These are phyloP conservation scores for Zygosaccharomyces pseudorouxii DNA, from an alignment of 805 yeast genomes.

Conservation along the genomic window DNA sequence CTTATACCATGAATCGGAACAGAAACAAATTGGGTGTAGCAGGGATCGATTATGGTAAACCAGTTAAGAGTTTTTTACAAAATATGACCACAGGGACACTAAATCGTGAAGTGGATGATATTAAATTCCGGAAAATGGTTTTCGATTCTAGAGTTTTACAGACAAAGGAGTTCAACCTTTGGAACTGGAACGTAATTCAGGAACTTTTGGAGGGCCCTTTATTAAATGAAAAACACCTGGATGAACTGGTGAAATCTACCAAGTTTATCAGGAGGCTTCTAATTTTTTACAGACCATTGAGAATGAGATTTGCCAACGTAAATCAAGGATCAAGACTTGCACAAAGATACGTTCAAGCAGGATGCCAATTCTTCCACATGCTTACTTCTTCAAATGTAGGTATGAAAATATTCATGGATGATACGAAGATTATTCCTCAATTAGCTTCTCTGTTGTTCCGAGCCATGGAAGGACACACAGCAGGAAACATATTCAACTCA, in stretches of 20 bases:
- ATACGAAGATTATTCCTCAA: constrained; percentile 73
- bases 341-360: constrained; percentile 60
- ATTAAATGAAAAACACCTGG: constrained; percentile 63
- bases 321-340: constrained; percentile 46
- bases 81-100: constrained; percentile 24
- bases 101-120: constrained; percentile 49
- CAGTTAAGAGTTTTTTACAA: constrained; percentile 24
- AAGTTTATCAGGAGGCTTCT: constrained; percentile 79
- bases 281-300: constrained; percentile 89
- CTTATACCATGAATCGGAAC: constrained; percentile 38
- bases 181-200: constrained; percentile 81
- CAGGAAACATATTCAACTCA: constrained; percentile 69
- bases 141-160: constrained; percentile 65
- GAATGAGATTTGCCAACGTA: constrained; percentile 65
- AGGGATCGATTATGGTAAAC: constrained; percentile 23
- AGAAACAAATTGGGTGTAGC: constrained; percentile 37
- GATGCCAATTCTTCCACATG: constrained; percentile 67
- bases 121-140: constrained; percentile 60
- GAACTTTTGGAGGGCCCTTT: constrained; percentile 82
- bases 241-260: constrained; percentile 71
- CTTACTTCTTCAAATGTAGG: constrained; percentile 64
- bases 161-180: constrained; percentile 71
- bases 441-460: constrained; percentile 74
- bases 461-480: constrained; percentile 33
- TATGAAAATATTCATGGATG: constrained; percentile 56